Conservation (phyloP, 495 filamentous ascomycete genomes). For the Bacidia rubella region DNA sequence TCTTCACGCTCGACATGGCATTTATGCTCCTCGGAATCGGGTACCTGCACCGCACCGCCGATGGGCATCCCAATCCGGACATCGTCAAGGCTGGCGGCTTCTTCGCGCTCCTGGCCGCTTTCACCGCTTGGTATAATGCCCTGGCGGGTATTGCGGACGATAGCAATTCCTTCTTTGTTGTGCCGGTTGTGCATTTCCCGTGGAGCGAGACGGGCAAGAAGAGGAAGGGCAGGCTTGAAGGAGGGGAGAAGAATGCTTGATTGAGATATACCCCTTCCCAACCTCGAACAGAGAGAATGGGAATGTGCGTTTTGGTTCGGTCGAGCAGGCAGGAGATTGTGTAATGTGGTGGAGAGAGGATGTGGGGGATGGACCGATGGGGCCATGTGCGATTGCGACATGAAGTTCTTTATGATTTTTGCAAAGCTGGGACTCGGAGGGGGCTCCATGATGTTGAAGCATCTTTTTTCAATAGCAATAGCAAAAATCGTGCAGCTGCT, state of each 20-base stretch:
- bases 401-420: too few relatives aligned
- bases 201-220: constrained; percentile 82
- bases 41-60: constrained; percentile 41
- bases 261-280: background rate
- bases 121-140: constrained; percentile 94
- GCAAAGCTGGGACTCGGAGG: too few relatives aligned
- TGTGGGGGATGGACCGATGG: too few relatives aligned
- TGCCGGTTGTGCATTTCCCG: constrained; percentile 92
- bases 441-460: too few relatives aligned
- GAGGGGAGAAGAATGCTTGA: constrained; percentile 13
- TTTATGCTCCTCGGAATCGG: constrained; percentile 77
- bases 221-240: constrained; percentile 33
- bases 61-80: constrained; percentile 30
- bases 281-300: background rate
- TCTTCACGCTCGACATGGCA: constrained; percentile 84
- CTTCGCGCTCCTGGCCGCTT: constrained; percentile 80
- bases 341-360: too few relatives aligned
- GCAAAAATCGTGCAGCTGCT: too few relatives aligned
- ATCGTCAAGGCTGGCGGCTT: constrained; percentile 70
- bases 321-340: too few relatives aligned
- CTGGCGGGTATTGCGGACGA: constrained; percentile 84
- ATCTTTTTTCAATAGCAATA: too few relatives aligned
- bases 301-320: too few relatives aligned
- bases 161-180: constrained; percentile 80
- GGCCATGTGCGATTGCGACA: too few relatives aligned